These are phyloP conservation scores for Escovopsis sp. DNA, from an alignment of 2,329 filamentous ascomycete genomes.

Conservation along the genomic window DNA sequence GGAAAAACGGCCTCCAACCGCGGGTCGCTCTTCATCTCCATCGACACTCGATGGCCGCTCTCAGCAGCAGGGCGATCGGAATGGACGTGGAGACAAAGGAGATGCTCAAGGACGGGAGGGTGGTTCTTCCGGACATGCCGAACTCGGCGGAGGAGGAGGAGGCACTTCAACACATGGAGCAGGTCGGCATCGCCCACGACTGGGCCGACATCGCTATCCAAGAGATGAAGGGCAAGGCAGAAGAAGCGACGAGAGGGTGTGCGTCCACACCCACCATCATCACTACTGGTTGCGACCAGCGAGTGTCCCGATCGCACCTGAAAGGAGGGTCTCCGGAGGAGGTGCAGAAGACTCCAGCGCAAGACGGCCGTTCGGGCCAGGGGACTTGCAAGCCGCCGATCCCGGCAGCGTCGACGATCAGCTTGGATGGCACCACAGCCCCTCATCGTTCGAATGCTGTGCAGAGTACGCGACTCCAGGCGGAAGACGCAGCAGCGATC, in stretches of 20 bases:
- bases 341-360: neutral
- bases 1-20: neutral
- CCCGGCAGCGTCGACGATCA: constrained; percentile 7
- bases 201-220: constrained; percentile 11
- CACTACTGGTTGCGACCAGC: constrained; percentile 40
- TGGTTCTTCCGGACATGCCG: constrained; percentile 4
- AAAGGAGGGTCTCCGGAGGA: neutral
- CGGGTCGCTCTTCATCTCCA: neutral
- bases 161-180: neutral
- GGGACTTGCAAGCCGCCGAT: constrained; percentile 11
- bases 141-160: neutral
- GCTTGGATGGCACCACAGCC: constrained; percentile 7
- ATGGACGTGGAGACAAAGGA: too few species aligned
- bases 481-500: constrained; percentile 7
- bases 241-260: constrained; percentile 18
- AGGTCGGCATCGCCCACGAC: constrained; percentile 3
- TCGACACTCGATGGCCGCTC: neutral
- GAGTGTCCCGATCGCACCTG: constrained; percentile 8
- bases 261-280: constrained; percentile 44
- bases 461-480: constrained; percentile 10
- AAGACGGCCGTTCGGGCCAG: constrained; percentile 4
- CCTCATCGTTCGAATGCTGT: constrained; percentile 12
- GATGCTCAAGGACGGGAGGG: constrained; percentile 2
- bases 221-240: constrained; percentile 10
- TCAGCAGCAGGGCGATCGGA: neutral